Conservation (phyloP, 768 basidiomycete species). For the Amyloporia xantha region DNA sequence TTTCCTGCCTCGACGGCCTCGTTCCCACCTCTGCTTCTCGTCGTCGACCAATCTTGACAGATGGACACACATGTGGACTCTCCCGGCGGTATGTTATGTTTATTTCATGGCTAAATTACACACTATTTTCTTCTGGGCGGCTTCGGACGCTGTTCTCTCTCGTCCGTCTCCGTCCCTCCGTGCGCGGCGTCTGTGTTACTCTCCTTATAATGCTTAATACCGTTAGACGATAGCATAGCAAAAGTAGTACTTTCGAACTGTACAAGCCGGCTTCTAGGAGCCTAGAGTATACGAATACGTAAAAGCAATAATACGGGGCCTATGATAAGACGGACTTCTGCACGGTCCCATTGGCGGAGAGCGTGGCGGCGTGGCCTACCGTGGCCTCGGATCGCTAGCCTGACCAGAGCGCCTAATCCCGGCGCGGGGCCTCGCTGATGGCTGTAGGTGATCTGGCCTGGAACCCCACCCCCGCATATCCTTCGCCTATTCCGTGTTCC, state of each 20-base stretch:
- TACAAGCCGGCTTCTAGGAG: background rate
- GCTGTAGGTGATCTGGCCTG: conserved; percentile 13
- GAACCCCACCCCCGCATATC: conserved; percentile 53
- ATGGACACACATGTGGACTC: background rate
- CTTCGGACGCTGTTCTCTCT: background rate
- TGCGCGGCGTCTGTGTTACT: background rate
- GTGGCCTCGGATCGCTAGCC: background rate
- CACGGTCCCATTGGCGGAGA: background rate
- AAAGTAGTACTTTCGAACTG: background rate
- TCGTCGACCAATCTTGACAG: background rate
- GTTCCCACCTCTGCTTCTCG: background rate
- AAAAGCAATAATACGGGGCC: background rate
- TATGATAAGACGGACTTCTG: background rate
- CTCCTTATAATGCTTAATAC: conserved; percentile 3
- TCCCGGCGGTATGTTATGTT: conserved; percentile 5
- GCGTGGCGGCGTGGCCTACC: background rate
- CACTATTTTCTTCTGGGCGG: no score
- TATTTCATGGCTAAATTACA: conserved; percentile 2
- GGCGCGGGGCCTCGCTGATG: conserved; percentile 19
- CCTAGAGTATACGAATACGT: background rate
- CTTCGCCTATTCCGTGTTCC: conserved; percentile 34
- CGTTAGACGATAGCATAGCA: conserved; percentile 2
- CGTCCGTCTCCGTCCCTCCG: background rate
- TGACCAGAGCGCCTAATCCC: conserved; percentile 15
- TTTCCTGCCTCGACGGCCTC: background rate